Conservation (phyloP, 345 rosid species). For the Euclidium syriacum region DNA sequence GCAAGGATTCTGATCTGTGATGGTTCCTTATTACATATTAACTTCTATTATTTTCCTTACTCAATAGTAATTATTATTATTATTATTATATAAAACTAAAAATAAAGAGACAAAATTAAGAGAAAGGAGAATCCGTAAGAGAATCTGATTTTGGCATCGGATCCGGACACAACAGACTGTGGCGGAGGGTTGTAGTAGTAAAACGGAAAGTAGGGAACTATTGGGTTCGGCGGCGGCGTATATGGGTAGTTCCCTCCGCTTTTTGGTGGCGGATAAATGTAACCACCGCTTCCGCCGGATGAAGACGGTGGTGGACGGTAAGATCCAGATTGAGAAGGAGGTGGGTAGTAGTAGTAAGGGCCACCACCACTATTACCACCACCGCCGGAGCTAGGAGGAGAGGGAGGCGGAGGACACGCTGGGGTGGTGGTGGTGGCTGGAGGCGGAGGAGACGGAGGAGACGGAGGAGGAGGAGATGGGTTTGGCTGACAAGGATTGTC, state of each 20-base stretch:
- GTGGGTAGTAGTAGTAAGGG: constrained; percentile 48
- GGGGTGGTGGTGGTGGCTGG: constrained; percentile 17
- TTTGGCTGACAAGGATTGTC: constrained; percentile 53
- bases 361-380: constrained; percentile 34
- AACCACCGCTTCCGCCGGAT: constrained; percentile 42
- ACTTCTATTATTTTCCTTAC: not conserved
- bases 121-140: not conserved
- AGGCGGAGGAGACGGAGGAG: constrained; percentile 44
- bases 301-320: constrained; percentile 56
- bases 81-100: not conserved
- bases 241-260: constrained; percentile 43
- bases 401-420: constrained; percentile 66
- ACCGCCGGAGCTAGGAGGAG: constrained; percentile 44
- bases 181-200: constrained; percentile 77
- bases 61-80: no score
- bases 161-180: constrained; percentile 24
- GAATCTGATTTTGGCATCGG: constrained; percentile 6
- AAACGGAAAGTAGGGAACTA: constrained; percentile 93
- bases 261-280: constrained; percentile 53
- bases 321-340: constrained; percentile 57
- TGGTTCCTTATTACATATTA: not conserved
- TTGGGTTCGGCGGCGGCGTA: constrained; percentile 95
- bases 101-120: constrained; percentile 6
- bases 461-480: constrained; percentile 50
- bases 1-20: constrained; percentile 13